These are phyloP conservation scores for Zoysia matrella DNA, from an alignment of 202 grass and related monocot species.

Conservation along the genomic window DNA sequence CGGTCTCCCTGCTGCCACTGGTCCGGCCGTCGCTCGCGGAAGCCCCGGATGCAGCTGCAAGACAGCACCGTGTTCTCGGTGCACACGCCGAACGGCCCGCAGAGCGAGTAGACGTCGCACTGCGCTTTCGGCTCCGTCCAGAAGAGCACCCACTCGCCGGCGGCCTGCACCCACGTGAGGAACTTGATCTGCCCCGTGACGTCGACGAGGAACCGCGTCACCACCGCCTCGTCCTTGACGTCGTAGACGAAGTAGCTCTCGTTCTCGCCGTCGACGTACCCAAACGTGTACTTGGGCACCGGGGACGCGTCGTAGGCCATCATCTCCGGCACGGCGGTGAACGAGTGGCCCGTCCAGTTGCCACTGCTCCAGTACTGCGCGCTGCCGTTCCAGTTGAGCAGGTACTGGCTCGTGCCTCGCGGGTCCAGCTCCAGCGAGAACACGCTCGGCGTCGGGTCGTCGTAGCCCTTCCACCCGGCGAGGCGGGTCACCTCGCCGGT, in stretches of 20 bases:
- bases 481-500: constrained; percentile 45
- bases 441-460: constrained; percentile 44
- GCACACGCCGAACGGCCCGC: constrained; percentile 54
- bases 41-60: constrained; percentile 54
- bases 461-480: constrained; percentile 40
- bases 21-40: background rate
- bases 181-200: constrained; percentile 49
- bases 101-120: constrained; percentile 57
- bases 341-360: constrained; percentile 52
- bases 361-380: constrained; percentile 56
- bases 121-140: constrained; percentile 54
- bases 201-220: constrained; percentile 45
- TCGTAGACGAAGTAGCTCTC: constrained; percentile 59
- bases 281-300: constrained; percentile 41
- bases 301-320: constrained; percentile 14
- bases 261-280: constrained; percentile 38
- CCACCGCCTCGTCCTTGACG: constrained; percentile 42
- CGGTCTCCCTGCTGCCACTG: constrained; percentile 42
- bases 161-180: constrained; percentile 42
- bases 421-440: constrained; percentile 61
- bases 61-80: constrained; percentile 38
- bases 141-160: constrained; percentile 40
- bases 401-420: constrained; percentile 50
- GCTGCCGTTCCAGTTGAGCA: constrained; percentile 49
- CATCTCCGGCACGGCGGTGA: constrained; percentile 61